Percentiles rank a stretch among this genome's conserved stretches.
These are phyloP conservation scores for Cudoniella acicularis DNA, from an alignment of 495 filamentous ascomycete genomes.

Conservation along the genomic window DNA sequence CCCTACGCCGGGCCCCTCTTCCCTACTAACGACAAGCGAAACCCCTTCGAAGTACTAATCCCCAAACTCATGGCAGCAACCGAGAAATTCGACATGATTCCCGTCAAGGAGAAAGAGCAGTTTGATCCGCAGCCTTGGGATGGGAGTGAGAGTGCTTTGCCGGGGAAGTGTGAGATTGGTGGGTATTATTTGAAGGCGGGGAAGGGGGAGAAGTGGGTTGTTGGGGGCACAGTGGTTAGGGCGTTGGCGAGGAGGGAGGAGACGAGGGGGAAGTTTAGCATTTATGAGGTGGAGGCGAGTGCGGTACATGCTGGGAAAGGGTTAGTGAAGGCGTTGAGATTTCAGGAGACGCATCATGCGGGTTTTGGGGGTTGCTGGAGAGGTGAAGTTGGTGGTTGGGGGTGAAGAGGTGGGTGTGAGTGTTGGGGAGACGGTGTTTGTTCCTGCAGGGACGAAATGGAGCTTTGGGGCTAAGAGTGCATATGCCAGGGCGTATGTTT, in stretches of 20 bases:
- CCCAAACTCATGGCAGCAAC: constrained; percentile 50
- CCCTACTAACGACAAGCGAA: constrained; percentile 42
- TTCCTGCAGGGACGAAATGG: constrained; percentile 39
- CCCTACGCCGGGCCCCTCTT: constrained; percentile 46
- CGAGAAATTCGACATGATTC: constrained; percentile 45
- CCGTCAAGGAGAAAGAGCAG: constrained; percentile 38
- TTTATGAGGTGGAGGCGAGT: constrained; percentile 43
- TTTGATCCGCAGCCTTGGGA: constrained; percentile 40
- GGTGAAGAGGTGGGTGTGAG: constrained; percentile 28
- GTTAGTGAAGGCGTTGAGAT: constrained; percentile 32
- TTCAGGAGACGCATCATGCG: constrained; percentile 39
- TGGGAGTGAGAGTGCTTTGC: constrained; percentile 37
- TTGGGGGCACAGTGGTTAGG: constrained; percentile 41
- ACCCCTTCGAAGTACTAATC: constrained; percentile 33
- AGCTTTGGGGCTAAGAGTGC: constrained; percentile 34
- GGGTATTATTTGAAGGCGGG: constrained; percentile 40
- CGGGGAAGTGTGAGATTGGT: constrained; percentile 28
- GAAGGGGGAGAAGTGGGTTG: constrained; percentile 39
- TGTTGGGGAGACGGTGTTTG: constrained; percentile 36
- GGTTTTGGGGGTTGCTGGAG: constrained; percentile 37
- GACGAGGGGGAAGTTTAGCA: constrained; percentile 39
- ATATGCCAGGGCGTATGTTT: constrained; percentile 41
- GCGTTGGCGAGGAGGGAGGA: constrained; percentile 43
- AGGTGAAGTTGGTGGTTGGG: constrained; percentile 33
- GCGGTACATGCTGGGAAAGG: constrained; percentile 30